Percentiles rank a stretch among this genome's conserved stretches.
Conservation (phyloP, 805 yeast species). For the Yueomyces sinensis region DNA sequence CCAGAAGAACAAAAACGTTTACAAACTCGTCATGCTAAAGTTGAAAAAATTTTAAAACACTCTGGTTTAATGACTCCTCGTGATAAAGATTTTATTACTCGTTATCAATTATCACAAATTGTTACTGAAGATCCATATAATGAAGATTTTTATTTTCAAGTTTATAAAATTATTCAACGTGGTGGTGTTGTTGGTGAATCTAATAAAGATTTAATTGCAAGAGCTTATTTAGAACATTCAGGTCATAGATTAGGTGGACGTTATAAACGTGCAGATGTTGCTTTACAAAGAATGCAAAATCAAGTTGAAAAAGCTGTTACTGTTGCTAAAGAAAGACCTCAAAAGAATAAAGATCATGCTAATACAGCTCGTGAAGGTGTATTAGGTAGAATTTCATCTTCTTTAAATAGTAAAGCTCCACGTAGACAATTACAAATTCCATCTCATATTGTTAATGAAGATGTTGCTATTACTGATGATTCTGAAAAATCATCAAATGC, state of each 20-base stretch:
- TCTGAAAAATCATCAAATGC: constrained; percentile 10
- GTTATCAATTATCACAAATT: constrained; percentile 88
- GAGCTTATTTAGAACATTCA: constrained; percentile 80
- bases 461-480: constrained; percentile 30
- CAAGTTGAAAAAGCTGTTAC: constrained; percentile 95
- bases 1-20: constrained; percentile 64
- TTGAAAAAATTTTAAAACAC: constrained; percentile 59
- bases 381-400: constrained; percentile 72
- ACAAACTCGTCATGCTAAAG: constrained; percentile 60
- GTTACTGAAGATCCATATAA: constrained; percentile 95
- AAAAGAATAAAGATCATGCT: constrained; percentile 35
- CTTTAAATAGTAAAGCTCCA: constrained; percentile 75
- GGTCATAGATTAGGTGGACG: constrained; percentile 86
- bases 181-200: constrained; percentile 30
- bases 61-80: constrained; percentile 95
- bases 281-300: constrained; percentile 93
- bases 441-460: constrained; percentile 20
- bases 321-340: constrained; percentile 81
- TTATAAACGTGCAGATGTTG: constrained; percentile 73
- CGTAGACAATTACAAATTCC: constrained; percentile 68
- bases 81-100: constrained; percentile 89
- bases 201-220: constrained; percentile 70
- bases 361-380: constrained; percentile 60
- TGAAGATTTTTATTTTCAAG: constrained; percentile 94
- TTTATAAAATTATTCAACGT: constrained; percentile 61